phyloP scores from a whole-genome alignment of 768 basidiomycete genomes.

The Termitomyces sp. region DNA sequence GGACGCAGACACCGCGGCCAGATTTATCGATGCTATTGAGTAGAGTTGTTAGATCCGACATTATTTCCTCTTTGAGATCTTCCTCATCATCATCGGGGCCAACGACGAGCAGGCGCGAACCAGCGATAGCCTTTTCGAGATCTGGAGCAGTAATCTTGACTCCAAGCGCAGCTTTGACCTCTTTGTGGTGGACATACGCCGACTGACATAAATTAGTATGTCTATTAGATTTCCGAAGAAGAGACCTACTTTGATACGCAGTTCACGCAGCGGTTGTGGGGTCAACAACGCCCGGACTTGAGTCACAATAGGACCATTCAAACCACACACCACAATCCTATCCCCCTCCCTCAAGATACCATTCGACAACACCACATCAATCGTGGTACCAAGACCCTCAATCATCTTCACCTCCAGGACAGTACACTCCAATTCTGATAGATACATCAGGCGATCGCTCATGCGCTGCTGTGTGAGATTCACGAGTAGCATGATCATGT shows the following conservation, averaged over 20 bases:
- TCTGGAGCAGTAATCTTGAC: constrained; percentile 95
- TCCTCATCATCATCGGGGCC: constrained; percentile 98
- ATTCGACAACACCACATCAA: constrained; percentile 95
- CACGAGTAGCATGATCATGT: constrained; percentile 98
- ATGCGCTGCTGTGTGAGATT: constrained; percentile 97
- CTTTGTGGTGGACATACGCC: constrained; percentile 94
- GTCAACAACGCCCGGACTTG: constrained; percentile 92
- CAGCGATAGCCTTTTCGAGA: constrained; percentile 96
- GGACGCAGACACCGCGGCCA: constrained; percentile 96
- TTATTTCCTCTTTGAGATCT: constrained; percentile 89
- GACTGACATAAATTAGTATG: constrained; percentile 48
- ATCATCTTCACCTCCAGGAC: constrained; percentile 98
- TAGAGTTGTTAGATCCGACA: constrained; percentile 90
- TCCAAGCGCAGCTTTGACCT: constrained; percentile 94
- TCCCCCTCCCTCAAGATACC: constrained; percentile 91
- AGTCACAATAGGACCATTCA: constrained; percentile 96
- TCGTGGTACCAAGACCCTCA: constrained; percentile 96
- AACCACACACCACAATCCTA: constrained; percentile 91
- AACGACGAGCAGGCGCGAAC: constrained; percentile 87
- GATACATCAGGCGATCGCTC: constrained; percentile 97
- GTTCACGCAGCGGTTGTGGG: constrained; percentile 92
- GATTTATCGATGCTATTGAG: constrained; percentile 91
- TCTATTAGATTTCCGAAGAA: constrained; percentile 1
- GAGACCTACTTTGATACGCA: constrained; percentile 82
- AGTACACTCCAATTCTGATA: constrained; percentile 95